A percentile compares a stretch with the other conserved stretches of the same genome.
These are phyloP conservation scores for Termitomyces sp. DNA, from an alignment of 768 basidiomycete species.

Conservation along the genomic window DNA sequence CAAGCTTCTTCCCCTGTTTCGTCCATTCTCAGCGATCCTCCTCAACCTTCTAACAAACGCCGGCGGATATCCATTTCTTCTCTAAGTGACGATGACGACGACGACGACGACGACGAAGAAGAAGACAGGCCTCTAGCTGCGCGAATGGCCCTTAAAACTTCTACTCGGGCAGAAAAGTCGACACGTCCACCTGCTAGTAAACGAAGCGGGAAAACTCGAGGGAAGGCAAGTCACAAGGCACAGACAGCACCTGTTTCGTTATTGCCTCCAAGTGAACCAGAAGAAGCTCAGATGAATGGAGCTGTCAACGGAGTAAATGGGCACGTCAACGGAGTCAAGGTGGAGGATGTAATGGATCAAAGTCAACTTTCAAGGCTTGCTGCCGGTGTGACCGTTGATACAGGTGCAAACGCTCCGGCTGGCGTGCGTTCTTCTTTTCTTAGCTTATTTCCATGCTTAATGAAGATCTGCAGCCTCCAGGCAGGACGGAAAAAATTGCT, in stretches of 20 bases:
- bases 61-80: constrained; percentile 52
- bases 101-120: constrained; percentile 52
- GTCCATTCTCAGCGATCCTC: constrained; percentile 47
- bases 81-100: constrained; percentile 40
- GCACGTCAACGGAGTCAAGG: constrained; percentile 53
- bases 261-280: constrained; percentile 35
- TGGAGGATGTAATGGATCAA: constrained; percentile 81
- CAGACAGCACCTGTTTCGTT: constrained; percentile 46
- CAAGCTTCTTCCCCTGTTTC: constrained; percentile 43
- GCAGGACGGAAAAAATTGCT: constrained; percentile 73
- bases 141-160: constrained; percentile 31
- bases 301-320: constrained; percentile 43
- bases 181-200: constrained; percentile 27
- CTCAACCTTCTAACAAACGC: constrained; percentile 46
- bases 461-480: constrained; percentile 37
- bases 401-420: constrained; percentile 25
- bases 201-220: constrained; percentile 34
- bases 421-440: constrained; percentile 41
- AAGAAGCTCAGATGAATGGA: constrained; percentile 36
- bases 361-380: constrained; percentile 72
- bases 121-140: constrained; percentile 57
- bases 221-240: constrained; percentile 62
- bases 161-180: constrained; percentile 27
- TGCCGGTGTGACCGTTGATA: constrained; percentile 66
- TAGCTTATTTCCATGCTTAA: neutral